Evolutionary conservation across 2,329 filamentous ascomycete genomes (phyloP).

Genomic region (Hymenotorrendiella dingleyae): DNA sequence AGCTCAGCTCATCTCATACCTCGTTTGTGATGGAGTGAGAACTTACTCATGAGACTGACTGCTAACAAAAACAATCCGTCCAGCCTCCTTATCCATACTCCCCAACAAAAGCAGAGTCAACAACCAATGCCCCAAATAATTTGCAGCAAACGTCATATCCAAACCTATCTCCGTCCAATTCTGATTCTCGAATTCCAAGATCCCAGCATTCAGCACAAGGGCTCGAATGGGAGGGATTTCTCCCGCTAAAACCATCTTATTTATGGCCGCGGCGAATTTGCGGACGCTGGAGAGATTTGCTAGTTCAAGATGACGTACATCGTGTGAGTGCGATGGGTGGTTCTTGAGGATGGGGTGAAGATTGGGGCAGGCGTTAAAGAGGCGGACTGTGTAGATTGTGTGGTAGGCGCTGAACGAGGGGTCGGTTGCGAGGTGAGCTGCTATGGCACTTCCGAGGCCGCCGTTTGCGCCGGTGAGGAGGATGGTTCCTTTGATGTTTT

Average conservation of each 20-base stretch:
- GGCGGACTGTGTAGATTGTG: constrained; percentile 21
- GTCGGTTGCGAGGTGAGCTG: constrained; percentile 10
- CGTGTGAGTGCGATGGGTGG: not conserved
- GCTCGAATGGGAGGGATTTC: constrained; percentile 18
- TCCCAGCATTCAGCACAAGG: constrained; percentile 21
- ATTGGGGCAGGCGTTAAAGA: constrained; percentile 3
- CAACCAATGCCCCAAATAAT: constrained; percentile 32
- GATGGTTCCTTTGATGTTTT: constrained; percentile 16
- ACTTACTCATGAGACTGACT: constrained; percentile 30
- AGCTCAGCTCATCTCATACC: not conserved
- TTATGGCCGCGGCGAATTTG: constrained; percentile 13
- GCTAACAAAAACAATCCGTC: constrained; percentile 30
- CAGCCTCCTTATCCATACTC: constrained; percentile 31
- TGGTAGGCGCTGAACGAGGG: constrained; percentile 9
- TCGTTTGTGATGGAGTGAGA: not conserved
- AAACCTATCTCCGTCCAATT: constrained; percentile 30
- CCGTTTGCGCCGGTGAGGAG: constrained; percentile 24
- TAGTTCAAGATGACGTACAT: constrained; percentile 6
- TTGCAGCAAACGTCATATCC: constrained; percentile 30
- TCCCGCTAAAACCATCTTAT: constrained; percentile 14
- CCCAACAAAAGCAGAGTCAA: constrained; percentile 30
- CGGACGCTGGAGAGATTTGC: constrained; percentile 8
- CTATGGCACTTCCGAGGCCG: constrained; percentile 20
- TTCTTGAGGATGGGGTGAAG: not conserved
- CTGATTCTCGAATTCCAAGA: constrained; percentile 18